Percentiles rank a stretch among this genome's conserved stretches.
phyloP scores from a whole-genome alignment of 768 basidiomycete genomes.

The Podaxis rugospora region DNA sequence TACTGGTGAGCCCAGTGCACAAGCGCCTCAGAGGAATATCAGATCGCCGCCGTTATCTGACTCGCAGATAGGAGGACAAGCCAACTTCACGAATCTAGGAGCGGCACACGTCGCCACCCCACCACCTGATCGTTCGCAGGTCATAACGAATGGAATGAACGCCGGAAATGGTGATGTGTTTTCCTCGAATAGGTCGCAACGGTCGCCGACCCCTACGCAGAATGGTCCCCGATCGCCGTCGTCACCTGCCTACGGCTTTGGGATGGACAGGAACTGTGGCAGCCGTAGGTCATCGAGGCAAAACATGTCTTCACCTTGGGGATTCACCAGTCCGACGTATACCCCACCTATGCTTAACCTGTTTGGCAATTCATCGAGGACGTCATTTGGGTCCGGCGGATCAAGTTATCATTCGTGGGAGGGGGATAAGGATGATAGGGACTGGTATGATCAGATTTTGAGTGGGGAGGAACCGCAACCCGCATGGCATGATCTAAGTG shows the following conservation, averaged over 20 bases:
- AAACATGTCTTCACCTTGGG: slow-evolving; percentile 46
- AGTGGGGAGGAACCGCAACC: slow-evolving; percentile 45
- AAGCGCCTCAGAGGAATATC: slow-evolving; percentile 2
- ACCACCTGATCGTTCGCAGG: slow-evolving; percentile 7
- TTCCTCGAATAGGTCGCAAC: slow-evolving; percentile 22
- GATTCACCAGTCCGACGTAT: slow-evolving; percentile 36
- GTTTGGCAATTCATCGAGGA: slow-evolving; percentile 68
- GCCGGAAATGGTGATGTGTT: slow-evolving; percentile 1
- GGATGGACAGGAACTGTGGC: slow-evolving; percentile 30
- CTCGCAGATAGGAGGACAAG: neutral
- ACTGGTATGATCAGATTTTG: slow-evolving; percentile 43
- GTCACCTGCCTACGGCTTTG: slow-evolving; percentile 45
- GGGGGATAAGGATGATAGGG: slow-evolving; percentile 47
- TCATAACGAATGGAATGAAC: neutral
- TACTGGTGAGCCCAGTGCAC: neutral
- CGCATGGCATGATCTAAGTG: slow-evolving; percentile 62
- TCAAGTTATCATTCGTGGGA: slow-evolving; percentile 88
- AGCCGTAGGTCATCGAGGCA: slow-evolving; percentile 54
- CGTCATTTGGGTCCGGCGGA: slow-evolving; percentile 74
- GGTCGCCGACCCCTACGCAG: slow-evolving; percentile 71
- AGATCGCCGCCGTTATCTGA: slow-evolving; percentile 1
- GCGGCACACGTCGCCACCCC: neutral
- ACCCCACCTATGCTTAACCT: slow-evolving; percentile 65
- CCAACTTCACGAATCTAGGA: neutral
- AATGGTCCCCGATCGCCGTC: slow-evolving; percentile 47